These are phyloP conservation scores for Trametopsis cervina DNA, from an alignment of 768 basidiomycete species.

Conservation along the genomic window DNA sequence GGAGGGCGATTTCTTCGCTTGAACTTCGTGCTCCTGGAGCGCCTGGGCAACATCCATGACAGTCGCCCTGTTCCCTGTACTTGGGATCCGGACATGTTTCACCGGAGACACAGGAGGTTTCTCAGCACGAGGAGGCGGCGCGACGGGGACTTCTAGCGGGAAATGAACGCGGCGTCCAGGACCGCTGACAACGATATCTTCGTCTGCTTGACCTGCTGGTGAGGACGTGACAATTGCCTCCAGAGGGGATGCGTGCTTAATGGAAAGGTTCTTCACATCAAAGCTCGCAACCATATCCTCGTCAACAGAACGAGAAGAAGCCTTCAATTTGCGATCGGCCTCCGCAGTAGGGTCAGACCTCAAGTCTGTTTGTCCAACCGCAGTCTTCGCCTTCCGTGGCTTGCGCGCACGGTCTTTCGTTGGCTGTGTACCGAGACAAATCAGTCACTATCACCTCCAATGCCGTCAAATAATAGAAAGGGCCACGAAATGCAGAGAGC, in stretches of 20 bases:
- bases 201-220: not conserved
- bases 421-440: slow-evolving; percentile 39
- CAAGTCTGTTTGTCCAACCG: slow-evolving; percentile 3
- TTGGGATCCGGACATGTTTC: slow-evolving; percentile 53
- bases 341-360: slow-evolving; percentile 9
- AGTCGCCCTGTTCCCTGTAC: slow-evolving; percentile 59
- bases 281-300: not conserved
- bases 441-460: slow-evolving; percentile 14
- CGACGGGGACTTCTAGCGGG: slow-evolving; percentile 5
- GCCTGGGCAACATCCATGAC: slow-evolving; percentile 78
- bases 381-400: slow-evolving; percentile 43
- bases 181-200: not conserved
- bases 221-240: not conserved
- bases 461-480: slow-evolving; percentile 10
- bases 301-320: not conserved
- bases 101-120: slow-evolving; percentile 26
- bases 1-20: not conserved
- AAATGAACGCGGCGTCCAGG: slow-evolving; percentile 12
- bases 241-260: not conserved
- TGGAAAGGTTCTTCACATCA: not conserved
- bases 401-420: slow-evolving; percentile 70
- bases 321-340: not conserved
- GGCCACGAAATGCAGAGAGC: slow-evolving; percentile 17
- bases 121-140: slow-evolving; percentile 8
- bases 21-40: slow-evolving; percentile 22